A percentile compares a stretch with the other conserved stretches of the same genome.
Conservation (phyloP, 352 stramenopile genomes). For the Pythium plurisporium region DNA sequence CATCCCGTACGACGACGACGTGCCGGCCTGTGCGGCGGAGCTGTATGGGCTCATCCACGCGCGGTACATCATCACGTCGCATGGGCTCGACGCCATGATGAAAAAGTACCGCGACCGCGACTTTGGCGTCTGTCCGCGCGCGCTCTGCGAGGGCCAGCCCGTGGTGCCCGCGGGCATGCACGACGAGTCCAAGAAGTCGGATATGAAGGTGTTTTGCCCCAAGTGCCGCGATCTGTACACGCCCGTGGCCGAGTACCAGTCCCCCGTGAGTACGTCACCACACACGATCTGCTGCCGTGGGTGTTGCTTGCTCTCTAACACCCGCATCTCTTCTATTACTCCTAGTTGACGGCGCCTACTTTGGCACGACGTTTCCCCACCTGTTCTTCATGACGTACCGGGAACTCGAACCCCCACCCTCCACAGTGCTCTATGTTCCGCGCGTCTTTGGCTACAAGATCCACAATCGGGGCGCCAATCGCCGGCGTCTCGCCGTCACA, state of each 20-base stretch:
- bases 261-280: conserved; percentile 64
- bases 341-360: conserved; percentile 95
- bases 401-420: conserved; percentile 83
- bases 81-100: conserved; percentile 88
- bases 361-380: conserved; percentile 98
- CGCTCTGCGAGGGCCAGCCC: conserved; percentile 76
- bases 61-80: conserved; percentile 88
- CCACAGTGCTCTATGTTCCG: conserved; percentile 84
- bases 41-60: conserved; percentile 88
- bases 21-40: conserved; percentile 82
- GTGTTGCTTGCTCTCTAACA: neutral
- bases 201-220: conserved; percentile 90
- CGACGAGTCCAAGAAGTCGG: conserved; percentile 87
- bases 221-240: conserved; percentile 88
- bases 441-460: conserved; percentile 93
- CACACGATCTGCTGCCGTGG: no score
- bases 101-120: conserved; percentile 89
- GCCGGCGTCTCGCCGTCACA: conserved; percentile 72
- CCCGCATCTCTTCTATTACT: neutral
- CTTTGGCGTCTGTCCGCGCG: conserved; percentile 83
- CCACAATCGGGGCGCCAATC: conserved; percentile 83
- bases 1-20: conserved; percentile 87
- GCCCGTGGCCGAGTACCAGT: conserved; percentile 79
- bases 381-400: conserved; percentile 98
- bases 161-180: conserved; percentile 83